A percentile compares a stretch with the other conserved stretches of the same genome.
phyloP scores from a whole-genome alignment of 257 asterid species.

The Knoxia roxburghii region DNA sequence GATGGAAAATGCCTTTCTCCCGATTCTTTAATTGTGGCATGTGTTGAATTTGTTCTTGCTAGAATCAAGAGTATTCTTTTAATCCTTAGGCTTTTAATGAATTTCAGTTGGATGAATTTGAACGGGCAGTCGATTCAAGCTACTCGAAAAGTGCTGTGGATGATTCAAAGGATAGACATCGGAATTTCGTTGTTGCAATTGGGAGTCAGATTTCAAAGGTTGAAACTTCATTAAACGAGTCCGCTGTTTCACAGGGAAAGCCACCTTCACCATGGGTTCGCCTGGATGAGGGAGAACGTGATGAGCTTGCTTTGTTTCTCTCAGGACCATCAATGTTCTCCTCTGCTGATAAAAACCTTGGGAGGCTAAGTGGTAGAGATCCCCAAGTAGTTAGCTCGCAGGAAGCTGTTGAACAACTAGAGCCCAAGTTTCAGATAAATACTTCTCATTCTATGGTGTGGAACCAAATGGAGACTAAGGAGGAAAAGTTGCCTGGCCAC shows the following conservation, averaged over 20 bases:
- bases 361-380: slow-evolving; percentile 25
- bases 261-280: slow-evolving; percentile 89
- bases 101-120: slow-evolving; percentile 88
- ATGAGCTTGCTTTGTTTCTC: slow-evolving; percentile 81
- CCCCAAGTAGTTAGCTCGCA: slow-evolving; percentile 20
- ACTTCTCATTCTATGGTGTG: slow-evolving; percentile 44
- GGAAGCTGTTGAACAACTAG: slow-evolving; percentile 27
- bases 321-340: slow-evolving; percentile 45
- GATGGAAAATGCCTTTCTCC: background rate
- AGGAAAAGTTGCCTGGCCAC: slow-evolving; percentile 55
- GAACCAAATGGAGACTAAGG: slow-evolving; percentile 41
- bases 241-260: slow-evolving; percentile 51
- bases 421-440: slow-evolving; percentile 40
- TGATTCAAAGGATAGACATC: slow-evolving; percentile 75
- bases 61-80: slow-evolving; percentile 8
- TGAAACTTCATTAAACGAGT: slow-evolving; percentile 51
- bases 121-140: slow-evolving; percentile 72
- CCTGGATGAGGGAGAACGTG: slow-evolving; percentile 69
- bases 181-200: slow-evolving; percentile 57
- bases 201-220: slow-evolving; percentile 56
- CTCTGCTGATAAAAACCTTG: slow-evolving; percentile 19
- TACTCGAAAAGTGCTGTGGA: slow-evolving; percentile 42
- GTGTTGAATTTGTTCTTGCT: background rate
- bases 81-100: slow-evolving; percentile 15
- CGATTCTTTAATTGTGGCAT: background rate